Evolutionary conservation across 495 filamentous ascomycete species (phyloP).

Genomic region (Trichodelitschia bisporula): DNA sequence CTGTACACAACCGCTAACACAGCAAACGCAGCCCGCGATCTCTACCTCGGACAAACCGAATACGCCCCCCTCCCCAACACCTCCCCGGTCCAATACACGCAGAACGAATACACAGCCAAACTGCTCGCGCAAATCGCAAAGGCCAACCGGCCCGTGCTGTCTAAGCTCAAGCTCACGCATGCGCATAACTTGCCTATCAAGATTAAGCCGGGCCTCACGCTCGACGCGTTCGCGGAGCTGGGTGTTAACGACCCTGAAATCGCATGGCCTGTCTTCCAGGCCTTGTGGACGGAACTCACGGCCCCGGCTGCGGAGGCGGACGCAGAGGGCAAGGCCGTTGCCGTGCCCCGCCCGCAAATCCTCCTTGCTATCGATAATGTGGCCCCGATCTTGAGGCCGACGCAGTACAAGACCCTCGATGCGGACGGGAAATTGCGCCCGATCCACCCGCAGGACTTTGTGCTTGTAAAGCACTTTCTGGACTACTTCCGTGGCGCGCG

Average conservation of each 20-base stretch:
- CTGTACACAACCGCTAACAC: too few relatives aligned
- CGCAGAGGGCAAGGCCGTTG: slow-evolving; percentile 1
- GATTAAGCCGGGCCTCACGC: slow-evolving; percentile 30
- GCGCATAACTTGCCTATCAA: slow-evolving; percentile 34
- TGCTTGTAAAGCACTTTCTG: slow-evolving; percentile 49
- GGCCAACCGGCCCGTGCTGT: slow-evolving; percentile 46
- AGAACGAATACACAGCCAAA: slow-evolving; percentile 47
- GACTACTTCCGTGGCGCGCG: slow-evolving; percentile 34
- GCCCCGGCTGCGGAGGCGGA: slow-evolving; percentile 23
- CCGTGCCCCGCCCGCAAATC: slow-evolving; percentile 40
- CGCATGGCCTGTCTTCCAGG: slow-evolving; percentile 61
- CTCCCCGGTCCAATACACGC: slow-evolving; percentile 39
- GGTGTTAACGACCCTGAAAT: slow-evolving; percentile 50
- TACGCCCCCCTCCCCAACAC: slow-evolving; percentile 44
- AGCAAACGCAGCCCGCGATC: slow-evolving; percentile 24
- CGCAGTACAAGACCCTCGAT: slow-evolving; percentile 48
- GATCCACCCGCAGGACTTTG: slow-evolving; percentile 74
- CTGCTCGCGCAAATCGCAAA: slow-evolving; percentile 43
- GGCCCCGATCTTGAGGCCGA: slow-evolving; percentile 48
- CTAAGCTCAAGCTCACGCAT: slow-evolving; percentile 27
- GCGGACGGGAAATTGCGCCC: slow-evolving; percentile 34
- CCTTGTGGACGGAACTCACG: slow-evolving; percentile 57
- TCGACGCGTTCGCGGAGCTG: slow-evolving; percentile 39
- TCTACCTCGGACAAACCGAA: slow-evolving; percentile 51
- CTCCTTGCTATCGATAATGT: slow-evolving; percentile 59